These are phyloP conservation scores for Xerocomellus dryophilus DNA, from an alignment of 768 basidiomycete genomes.

Conservation along the genomic window DNA sequence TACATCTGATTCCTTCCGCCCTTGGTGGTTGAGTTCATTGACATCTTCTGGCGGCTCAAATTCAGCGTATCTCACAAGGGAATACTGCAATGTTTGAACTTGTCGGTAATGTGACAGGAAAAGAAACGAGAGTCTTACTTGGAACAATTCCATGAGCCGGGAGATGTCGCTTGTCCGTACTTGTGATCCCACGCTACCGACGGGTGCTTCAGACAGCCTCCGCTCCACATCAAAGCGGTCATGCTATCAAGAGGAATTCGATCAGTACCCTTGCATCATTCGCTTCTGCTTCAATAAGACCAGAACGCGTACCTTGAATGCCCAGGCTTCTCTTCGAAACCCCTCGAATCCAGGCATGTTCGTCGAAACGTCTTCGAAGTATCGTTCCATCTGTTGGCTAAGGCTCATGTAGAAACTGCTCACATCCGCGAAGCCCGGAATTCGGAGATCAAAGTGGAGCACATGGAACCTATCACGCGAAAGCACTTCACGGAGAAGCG, in stretches of 20 bases:
- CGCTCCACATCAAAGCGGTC: slow-evolving; percentile 74
- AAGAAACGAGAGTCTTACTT: slow-evolving; percentile 39
- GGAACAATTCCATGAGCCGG: slow-evolving; percentile 81
- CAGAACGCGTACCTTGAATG: slow-evolving; percentile 61
- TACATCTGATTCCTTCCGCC: slow-evolving; percentile 30
- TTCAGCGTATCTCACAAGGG: slow-evolving; percentile 69
- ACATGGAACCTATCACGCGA: slow-evolving; percentile 69
- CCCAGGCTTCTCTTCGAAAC: slow-evolving; percentile 72
- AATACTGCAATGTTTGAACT: slow-evolving; percentile 42
- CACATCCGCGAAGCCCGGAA: slow-evolving; percentile 81
- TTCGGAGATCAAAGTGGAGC: slow-evolving; percentile 79
- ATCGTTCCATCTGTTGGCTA: slow-evolving; percentile 78
- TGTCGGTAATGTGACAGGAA: background rate
- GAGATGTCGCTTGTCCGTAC: slow-evolving; percentile 79
- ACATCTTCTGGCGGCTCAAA: slow-evolving; percentile 47
- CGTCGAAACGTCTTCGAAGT: slow-evolving; percentile 63
- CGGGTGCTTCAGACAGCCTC: slow-evolving; percentile 46
- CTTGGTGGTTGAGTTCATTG: slow-evolving; percentile 19
- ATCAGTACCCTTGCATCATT: background rate
- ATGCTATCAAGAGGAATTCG: slow-evolving; percentile 44
- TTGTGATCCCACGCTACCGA: slow-evolving; percentile 41
- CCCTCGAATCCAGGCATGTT: slow-evolving; percentile 61
- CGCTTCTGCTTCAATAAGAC: background rate
- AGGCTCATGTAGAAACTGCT: slow-evolving; percentile 74
- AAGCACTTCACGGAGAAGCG: slow-evolving; percentile 74